Base-by-base conservation (phyloP, 1,284 basidiomycete genomes). In the Apiotrichum domesticum region DNA sequence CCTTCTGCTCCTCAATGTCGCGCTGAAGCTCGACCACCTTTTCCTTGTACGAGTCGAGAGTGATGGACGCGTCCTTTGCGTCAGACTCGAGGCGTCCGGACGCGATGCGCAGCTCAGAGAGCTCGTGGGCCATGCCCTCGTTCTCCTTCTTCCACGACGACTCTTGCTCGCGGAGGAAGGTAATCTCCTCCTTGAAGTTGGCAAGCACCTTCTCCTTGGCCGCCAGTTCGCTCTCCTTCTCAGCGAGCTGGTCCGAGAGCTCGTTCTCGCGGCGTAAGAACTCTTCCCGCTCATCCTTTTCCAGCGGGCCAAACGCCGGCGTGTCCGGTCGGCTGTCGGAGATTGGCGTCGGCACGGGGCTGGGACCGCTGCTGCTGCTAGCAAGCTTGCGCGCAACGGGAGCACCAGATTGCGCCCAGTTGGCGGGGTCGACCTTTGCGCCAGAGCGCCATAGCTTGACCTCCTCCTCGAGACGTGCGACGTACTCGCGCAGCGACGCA, bases 211-310 rank as follows among this genome's bases (percentile, higher is more conserved):
- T 79, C 54, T 77, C 76, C 50, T 80, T 71, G 14, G 73, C 59
- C 47, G 90, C 90, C 68, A 97, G 79, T 6, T 84, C 82, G 41
- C 86, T 85, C 80, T 97, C 94, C 80, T 83, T 91, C 80, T 98
- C 95, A 1, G 89, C 90, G 47, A 99, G 80, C 69, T 87, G 83
- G 76, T 99, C 95, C 62, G 86, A 92, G 58, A 99, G 82, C 77
- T 99, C 95, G 71, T 98, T 98, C 82, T 99, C 96, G 58, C 95
- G 80, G 72, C 85, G 86, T 76, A 99, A 78, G 83, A 98, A 98
- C 61, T 98, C 95, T 63, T 99, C 95, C 62, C 93, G 81, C 78
- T 99, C 95, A 71, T 98, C 96, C 80, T 94, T 93, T 64, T 96
- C 93, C 66, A 98, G 74, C 41, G 89, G 82, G 81, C n/a, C 83